These are phyloP conservation scores for Diaporthe destruens DNA, from an alignment of 2,329 filamentous ascomycete species.

Conservation along the genomic window DNA sequence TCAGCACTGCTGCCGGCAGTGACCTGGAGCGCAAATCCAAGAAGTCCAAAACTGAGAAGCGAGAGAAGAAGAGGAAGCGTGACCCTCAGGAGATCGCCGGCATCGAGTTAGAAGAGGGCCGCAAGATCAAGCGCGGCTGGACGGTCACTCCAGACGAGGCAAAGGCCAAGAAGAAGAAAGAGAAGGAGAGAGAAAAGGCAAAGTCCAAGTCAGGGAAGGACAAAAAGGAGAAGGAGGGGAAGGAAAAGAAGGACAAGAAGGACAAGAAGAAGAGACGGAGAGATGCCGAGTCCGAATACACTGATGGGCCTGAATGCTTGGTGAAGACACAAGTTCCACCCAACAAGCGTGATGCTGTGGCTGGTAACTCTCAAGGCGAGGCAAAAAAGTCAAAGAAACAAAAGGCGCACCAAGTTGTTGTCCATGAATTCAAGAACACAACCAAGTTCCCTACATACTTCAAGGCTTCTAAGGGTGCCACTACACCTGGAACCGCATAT, in stretches of 20 bases:
- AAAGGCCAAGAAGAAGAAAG: slow-evolving; percentile 59
- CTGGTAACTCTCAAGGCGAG: slow-evolving; percentile 56
- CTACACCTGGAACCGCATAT: slow-evolving; percentile 60
- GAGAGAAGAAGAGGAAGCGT: slow-evolving; percentile 55
- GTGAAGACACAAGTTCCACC: slow-evolving; percentile 82
- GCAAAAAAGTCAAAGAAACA: slow-evolving; percentile 72
- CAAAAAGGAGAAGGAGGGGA: slow-evolving; percentile 61
- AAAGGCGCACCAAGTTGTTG: slow-evolving; percentile 71
- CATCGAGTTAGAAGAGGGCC: slow-evolving; percentile 76
- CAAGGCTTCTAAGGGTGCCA: slow-evolving; percentile 63
- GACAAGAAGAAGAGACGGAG: slow-evolving; percentile 67
- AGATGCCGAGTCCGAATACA: slow-evolving; percentile 80
- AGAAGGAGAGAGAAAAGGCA: slow-evolving; percentile 58
- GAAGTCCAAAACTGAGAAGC: slow-evolving; percentile 54
- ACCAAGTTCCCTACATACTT: slow-evolving; percentile 86
- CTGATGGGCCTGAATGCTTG: slow-evolving; percentile 82
- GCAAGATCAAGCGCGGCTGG: slow-evolving; percentile 92
- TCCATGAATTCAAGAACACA: slow-evolving; percentile 93
- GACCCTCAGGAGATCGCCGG: slow-evolving; percentile 70
- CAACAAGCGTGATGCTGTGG: slow-evolving; percentile 47
- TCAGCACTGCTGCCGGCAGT: slow-evolving; percentile 41
- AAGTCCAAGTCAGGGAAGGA: slow-evolving; percentile 53
- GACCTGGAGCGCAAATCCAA: slow-evolving; percentile 43
- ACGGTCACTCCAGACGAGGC: slow-evolving; percentile 73
- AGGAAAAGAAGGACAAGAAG: slow-evolving; percentile 62